A percentile compares a stretch with the other conserved stretches of the same genome.
Conservation (phyloP, 257 asterid genomes). For the Penstemon newberryi region DNA sequence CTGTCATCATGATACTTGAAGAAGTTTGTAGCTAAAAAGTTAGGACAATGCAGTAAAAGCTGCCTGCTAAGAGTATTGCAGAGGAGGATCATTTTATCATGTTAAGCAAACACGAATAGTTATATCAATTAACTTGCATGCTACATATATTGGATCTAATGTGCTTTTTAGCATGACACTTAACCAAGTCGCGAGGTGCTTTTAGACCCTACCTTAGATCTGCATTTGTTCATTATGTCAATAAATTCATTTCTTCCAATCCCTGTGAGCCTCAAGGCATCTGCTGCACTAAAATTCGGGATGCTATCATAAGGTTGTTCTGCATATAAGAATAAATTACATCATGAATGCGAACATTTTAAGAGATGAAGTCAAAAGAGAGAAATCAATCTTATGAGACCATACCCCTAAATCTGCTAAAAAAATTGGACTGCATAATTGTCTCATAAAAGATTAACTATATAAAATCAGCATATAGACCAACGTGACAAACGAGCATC, state of each 20-base stretch:
- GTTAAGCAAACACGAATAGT: constrained; percentile 1
- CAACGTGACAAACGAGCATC: constrained; percentile 8
- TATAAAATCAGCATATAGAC: constrained; percentile 12
- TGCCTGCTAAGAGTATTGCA: constrained; percentile 16
- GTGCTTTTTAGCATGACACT: constrained; percentile 18
- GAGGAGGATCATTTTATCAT: constrained; percentile 8
- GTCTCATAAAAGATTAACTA: not conserved
- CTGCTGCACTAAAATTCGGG: constrained; percentile 99
- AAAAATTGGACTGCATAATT: constrained; percentile 1
- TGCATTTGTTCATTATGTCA: constrained; percentile 99
- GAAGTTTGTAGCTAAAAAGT: constrained; percentile 15
- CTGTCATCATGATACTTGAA: constrained; percentile 20
- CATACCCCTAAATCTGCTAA: constrained; percentile 9
- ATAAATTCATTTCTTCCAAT: constrained; percentile 98
- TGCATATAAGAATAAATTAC: constrained; percentile 43
- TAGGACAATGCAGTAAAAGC: constrained; percentile 9
- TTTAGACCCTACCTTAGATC: constrained; percentile 82
- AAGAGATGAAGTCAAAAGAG: not conserved
- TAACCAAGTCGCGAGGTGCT: constrained; percentile 10
- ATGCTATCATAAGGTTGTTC: constrained; percentile 99
- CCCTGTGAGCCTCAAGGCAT: constrained; percentile 90
- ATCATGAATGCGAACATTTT: constrained; percentile 22
- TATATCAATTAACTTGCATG: constrained; percentile 18
- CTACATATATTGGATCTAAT: not conserved
- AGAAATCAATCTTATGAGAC: constrained; percentile 10